phyloP scores from a whole-genome alignment of 1,284 basidiomycete species.

The Somion occarium region DNA sequence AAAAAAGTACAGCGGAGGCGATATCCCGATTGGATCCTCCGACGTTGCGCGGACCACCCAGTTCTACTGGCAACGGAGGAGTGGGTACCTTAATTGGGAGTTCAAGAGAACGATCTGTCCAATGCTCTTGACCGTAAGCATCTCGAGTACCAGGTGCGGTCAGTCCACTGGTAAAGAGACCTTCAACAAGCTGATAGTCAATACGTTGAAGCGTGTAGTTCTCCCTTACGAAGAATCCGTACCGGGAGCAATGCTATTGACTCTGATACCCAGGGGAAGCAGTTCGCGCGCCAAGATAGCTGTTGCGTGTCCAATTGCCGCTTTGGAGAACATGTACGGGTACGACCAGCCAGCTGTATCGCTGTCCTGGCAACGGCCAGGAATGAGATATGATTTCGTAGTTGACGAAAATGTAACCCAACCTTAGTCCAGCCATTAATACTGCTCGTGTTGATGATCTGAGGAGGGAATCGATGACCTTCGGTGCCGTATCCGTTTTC shows the following conservation, averaged over 20 bases:
- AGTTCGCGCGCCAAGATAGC: constrained; percentile 46
- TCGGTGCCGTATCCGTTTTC: constrained; percentile 13
- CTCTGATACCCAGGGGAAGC: constrained; percentile 46
- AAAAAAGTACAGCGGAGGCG: constrained; percentile 39
- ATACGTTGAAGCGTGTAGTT: background rate
- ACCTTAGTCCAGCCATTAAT: constrained; percentile 54
- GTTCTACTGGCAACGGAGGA: constrained; percentile 15
- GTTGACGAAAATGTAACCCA: background rate
- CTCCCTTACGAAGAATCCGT: constrained; percentile 4
- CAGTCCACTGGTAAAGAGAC: constrained; percentile 35
- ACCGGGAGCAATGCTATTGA: constrained; percentile 51
- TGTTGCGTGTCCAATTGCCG: constrained; percentile 46
- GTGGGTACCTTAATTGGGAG: constrained; percentile 32
- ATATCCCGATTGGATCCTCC: constrained; percentile 41
- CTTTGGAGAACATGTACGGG: constrained; percentile 48
- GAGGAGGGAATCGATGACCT: constrained; percentile 37
- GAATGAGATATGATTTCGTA: background rate
- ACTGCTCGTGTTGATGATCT: constrained; percentile 47
- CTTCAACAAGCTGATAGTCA: constrained; percentile 22
- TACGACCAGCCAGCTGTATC: constrained; percentile 36
- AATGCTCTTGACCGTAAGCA: constrained; percentile 28
- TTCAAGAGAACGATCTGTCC: constrained; percentile 24
- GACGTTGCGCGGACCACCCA: constrained; percentile 13
- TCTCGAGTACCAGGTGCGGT: constrained; percentile 29
- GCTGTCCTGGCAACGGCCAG: constrained; percentile 30